phyloP scores from a whole-genome alignment of 1,284 basidiomycete species.

The Erythrobasidium hasegawianum region DNA sequence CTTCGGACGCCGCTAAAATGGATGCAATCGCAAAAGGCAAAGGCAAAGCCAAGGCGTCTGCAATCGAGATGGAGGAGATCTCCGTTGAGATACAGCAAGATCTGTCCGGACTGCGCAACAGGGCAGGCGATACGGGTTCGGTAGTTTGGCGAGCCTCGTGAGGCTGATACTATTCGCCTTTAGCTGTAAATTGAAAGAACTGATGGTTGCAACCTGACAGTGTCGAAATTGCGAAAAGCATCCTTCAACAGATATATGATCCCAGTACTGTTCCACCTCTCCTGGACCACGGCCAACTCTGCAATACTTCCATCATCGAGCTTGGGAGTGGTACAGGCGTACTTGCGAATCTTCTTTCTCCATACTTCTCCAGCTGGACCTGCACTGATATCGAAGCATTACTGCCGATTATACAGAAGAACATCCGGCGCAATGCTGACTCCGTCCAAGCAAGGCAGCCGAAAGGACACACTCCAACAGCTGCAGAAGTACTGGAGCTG shows the following conservation, averaged over 20 bases:
- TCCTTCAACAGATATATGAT: conserved; percentile 6
- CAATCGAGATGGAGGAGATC: conserved; percentile 37
- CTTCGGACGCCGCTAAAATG: conserved; percentile 4
- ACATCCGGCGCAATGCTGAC: conserved; percentile 56
- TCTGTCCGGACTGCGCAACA: conserved; percentile 65
- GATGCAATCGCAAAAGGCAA: no score
- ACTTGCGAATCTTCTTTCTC: conserved; percentile 63
- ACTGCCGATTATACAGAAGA: conserved; percentile 71
- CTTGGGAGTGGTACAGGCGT: conserved; percentile 79
- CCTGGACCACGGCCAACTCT: conserved; percentile 53
- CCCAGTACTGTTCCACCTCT: conserved; percentile 41
- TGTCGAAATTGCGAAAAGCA: conserved; percentile 2
- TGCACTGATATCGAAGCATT: conserved; percentile 68
- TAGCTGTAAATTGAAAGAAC: no score
- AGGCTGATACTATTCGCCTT: conserved; percentile 46
- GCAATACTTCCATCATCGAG: conserved; percentile 61
- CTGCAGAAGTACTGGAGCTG: conserved; percentile 67
- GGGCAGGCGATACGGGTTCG: conserved; percentile 74
- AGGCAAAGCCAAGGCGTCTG: conserved; percentile 38
- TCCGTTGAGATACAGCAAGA: conserved; percentile 66
- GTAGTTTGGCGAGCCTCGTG: conserved; percentile 83
- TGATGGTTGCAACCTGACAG: neutral
- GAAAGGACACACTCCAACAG: conserved; percentile 53
- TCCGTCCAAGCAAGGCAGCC: conserved; percentile 4
- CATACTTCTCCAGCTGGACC: conserved; percentile 62